Evolutionary conservation across 176 grass and related monocot species (phyloP), one percentile per base, ranked within the genome.

Genomic region (Saccharum officinarum): DNA sequence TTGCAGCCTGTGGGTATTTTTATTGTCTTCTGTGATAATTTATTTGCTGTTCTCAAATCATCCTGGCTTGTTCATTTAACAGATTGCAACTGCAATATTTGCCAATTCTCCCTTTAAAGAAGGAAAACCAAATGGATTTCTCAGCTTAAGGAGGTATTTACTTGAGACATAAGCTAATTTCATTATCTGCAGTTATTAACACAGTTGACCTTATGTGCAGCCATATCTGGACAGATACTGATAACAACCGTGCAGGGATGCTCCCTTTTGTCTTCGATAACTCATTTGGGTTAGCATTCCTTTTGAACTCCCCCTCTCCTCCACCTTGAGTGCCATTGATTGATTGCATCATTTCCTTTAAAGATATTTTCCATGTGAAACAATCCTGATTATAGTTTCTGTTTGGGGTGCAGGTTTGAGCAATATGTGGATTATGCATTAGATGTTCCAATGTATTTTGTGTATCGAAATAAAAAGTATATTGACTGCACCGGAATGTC

Each of bases 1-100:
- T 85, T 99, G 88, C 97, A 99, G 36, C 97, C 97, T 94, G 93
- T 99, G 89, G 39, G 93, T 99, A 87, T 46, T 78, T 50, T 33
- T 93, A 69, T 88, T 55, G 44, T 80, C 59, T 89, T 87, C 28
- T 10, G 4, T 72, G 34, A 38, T 59, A 54, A 46, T 85, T 69
- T 82, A 60, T 84, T 84, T 55, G 4, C 17, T 66, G 63, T 45
- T 71, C 52, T 71, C 14, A 77, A 49, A 73, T 26, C 25, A 72
- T 30, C n/a, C 31, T 90, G 15, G 46, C 59, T 84, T 2, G 20
- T 83, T 87, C 22, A 67, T 83, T 75, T 59, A 83, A 92, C 89
- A 99, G 97, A 99, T 99, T 76, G 93, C 97, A n/a, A 99, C 93
- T 69, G 91, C 93, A 38, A 94, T 99, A 92, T 99, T 99, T 86